Percentiles rank a stretch among this genome's conserved stretches.
These are phyloP conservation scores for Lecanosticta acicola DNA, from an alignment of 2,329 filamentous ascomycete species.

Conservation along the genomic window DNA sequence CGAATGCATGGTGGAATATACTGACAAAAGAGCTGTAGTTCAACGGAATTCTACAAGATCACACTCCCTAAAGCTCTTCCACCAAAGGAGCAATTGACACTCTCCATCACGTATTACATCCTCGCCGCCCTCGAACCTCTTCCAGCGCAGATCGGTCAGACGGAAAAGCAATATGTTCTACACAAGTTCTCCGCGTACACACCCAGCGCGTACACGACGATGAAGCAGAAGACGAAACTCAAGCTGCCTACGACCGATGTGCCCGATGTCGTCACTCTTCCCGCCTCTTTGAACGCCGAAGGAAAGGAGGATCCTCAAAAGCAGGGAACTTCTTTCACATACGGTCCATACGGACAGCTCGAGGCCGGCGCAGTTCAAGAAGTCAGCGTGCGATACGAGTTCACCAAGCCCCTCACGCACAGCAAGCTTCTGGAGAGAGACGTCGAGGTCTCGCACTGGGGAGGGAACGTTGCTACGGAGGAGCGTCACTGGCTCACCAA, in stretches of 20 bases:
- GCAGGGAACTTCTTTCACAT: conserved; percentile 78
- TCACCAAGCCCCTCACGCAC: conserved; percentile 84
- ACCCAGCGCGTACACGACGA: conserved; percentile 74
- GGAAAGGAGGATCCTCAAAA: conserved; percentile 67
- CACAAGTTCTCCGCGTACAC: conserved; percentile 83
- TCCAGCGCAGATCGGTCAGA: conserved; percentile 75
- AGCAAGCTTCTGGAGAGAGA: conserved; percentile 77
- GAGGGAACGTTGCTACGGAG: conserved; percentile 90
- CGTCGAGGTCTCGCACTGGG: conserved; percentile 95
- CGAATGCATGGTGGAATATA: background rate
- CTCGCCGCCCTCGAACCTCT: conserved; percentile 75
- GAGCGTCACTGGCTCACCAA: conserved; percentile 87
- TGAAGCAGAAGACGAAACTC: conserved; percentile 95
- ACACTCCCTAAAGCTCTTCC: conserved; percentile 69
- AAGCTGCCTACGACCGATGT: conserved; percentile 75
- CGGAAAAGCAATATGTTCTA: conserved; percentile 77
- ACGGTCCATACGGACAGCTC: conserved; percentile 80
- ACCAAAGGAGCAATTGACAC: conserved; percentile 71
- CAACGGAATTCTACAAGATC: conserved; percentile 72
- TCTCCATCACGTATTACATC: conserved; percentile 79
- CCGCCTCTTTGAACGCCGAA: conserved; percentile 51
- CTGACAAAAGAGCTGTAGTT: conserved; percentile 25
- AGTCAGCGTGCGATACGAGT: conserved; percentile 83
- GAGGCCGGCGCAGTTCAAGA: conserved; percentile 69
- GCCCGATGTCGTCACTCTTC: conserved; percentile 68